These are phyloP conservation scores for Trypanosoma scelopori DNA, from an alignment of 208 protist species.

Conservation along the genomic window DNA sequence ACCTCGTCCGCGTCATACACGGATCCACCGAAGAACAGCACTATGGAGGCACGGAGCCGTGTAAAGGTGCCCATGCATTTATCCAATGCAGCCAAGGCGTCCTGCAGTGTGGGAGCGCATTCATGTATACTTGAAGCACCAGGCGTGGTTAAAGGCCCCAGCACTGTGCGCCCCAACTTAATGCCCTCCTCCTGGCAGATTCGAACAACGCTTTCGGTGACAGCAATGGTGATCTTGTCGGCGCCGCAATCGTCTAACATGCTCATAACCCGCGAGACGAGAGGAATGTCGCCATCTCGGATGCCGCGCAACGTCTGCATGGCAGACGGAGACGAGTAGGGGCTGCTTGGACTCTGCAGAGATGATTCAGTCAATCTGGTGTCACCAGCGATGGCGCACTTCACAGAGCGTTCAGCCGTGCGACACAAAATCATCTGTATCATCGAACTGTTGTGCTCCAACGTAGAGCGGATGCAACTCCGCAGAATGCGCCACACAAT, in stretches of 20 bases:
- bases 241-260: slow-evolving; percentile 36
- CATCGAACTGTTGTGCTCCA: slow-evolving; percentile 13
- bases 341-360: too few species aligned
- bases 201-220: slow-evolving; percentile 22
- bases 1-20: slow-evolving; percentile 47
- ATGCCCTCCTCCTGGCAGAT: slow-evolving; percentile 13
- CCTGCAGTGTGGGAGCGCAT: slow-evolving; percentile 7
- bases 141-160: slow-evolving; percentile 7
- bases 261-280: slow-evolving; percentile 20
- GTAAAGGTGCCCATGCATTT: slow-evolving; percentile 51
- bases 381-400: neutral
- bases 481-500: slow-evolving; percentile 27
- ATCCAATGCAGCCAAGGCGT: slow-evolving; percentile 50
- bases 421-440: slow-evolving; percentile 18
- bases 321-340: too few species aligned
- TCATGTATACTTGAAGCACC: neutral
- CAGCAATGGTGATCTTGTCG: slow-evolving; percentile 4
- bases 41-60: slow-evolving; percentile 43
- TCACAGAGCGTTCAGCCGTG: slow-evolving; percentile 10
- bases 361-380: neutral
- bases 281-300: slow-evolving; percentile 5
- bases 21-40: slow-evolving; percentile 48
- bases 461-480: slow-evolving; percentile 13
- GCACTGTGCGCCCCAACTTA: slow-evolving; percentile 10
- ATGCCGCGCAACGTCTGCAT: neutral